These are phyloP conservation scores for Nannochloropsis granulata DNA, from an alignment of 108 stramenopile species.

Conservation along the genomic window DNA sequence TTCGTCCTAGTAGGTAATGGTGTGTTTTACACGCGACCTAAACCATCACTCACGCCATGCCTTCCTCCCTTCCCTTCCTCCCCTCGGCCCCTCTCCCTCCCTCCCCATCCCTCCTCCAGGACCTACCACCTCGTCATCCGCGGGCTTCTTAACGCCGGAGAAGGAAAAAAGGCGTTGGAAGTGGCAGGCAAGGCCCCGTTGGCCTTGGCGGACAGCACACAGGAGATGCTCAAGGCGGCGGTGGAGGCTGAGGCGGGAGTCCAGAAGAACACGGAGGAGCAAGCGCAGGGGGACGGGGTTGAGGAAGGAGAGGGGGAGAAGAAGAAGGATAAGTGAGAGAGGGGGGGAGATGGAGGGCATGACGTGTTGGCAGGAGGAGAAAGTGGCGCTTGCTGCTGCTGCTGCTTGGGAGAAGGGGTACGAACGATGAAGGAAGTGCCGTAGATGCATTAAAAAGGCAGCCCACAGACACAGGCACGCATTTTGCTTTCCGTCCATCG, in stretches of 20 bases:
- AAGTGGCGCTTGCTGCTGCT: too few relatives aligned
- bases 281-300: neutral
- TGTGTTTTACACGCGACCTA: too few relatives aligned
- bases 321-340: neutral
- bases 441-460: too few relatives aligned
- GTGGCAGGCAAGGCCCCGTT: neutral
- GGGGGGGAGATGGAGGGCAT: too few relatives aligned
- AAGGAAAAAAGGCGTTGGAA: neutral
- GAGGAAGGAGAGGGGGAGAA: neutral
- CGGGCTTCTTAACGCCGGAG: neutral
- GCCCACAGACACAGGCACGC: too few relatives aligned
- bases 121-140: neutral
- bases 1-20: too few relatives aligned
- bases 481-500: too few relatives aligned
- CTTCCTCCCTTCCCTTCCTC: too few relatives aligned
- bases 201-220: neutral
- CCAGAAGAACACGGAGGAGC: neutral
- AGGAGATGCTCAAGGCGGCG: neutral
- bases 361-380: too few relatives aligned
- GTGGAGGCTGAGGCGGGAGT: neutral
- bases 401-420: too few relatives aligned
- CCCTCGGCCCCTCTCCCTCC: neutral
- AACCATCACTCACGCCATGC: too few relatives aligned
- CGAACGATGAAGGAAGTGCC: too few relatives aligned
- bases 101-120: neutral